A percentile compares a stretch with the other conserved stretches of the same genome.
Conservation (phyloP, 768 basidiomycete genomes). For the Termitomyces eurrhizus region DNA sequence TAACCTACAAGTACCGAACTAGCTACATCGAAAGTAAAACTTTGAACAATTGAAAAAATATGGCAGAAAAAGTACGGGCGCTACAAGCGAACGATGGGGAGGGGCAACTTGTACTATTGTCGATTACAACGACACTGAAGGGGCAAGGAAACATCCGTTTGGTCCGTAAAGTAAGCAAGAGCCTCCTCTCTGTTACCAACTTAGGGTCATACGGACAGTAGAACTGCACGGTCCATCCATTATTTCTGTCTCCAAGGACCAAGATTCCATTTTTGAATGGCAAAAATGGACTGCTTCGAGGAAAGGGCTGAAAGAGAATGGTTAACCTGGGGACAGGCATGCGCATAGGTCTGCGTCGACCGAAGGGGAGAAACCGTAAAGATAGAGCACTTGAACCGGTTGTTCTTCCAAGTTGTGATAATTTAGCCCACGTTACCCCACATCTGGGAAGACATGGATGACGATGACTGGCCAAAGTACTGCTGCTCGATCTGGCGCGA, state of each 20-base stretch:
- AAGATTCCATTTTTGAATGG: not conserved
- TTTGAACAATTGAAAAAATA: conserved; percentile 1
- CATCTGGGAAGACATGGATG: conserved; percentile 21
- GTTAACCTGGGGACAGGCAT: conserved; percentile 1
- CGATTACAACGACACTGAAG: conserved; percentile 5
- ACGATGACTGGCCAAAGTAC: conserved; percentile 24
- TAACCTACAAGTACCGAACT: not conserved
- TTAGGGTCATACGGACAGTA: not conserved
- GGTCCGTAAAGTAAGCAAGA: conserved; percentile 4
- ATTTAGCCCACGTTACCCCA: conserved; percentile 32
- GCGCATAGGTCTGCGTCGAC: conserved; percentile 5
- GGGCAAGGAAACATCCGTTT: conserved; percentile 7
- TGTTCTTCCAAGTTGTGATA: not conserved
- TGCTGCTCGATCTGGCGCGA: conserved; percentile 22
- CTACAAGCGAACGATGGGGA: conserved; percentile 3
- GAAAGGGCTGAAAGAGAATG: not conserved
- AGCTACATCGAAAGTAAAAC: not conserved
- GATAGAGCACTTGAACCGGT: not conserved
- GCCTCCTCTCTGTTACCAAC: not conserved
- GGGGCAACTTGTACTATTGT: conserved; percentile 3
- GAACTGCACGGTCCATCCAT: conserved; percentile 4
- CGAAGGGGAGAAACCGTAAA: not conserved
- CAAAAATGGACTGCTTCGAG: conserved; percentile 2
- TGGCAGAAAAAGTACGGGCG: not conserved
- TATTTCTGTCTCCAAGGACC: not conserved